Evolutionary conservation across 257 asterid genomes (phyloP), one percentile per base, ranked within the genome.

Genomic region (Agastache rugosa): DNA sequence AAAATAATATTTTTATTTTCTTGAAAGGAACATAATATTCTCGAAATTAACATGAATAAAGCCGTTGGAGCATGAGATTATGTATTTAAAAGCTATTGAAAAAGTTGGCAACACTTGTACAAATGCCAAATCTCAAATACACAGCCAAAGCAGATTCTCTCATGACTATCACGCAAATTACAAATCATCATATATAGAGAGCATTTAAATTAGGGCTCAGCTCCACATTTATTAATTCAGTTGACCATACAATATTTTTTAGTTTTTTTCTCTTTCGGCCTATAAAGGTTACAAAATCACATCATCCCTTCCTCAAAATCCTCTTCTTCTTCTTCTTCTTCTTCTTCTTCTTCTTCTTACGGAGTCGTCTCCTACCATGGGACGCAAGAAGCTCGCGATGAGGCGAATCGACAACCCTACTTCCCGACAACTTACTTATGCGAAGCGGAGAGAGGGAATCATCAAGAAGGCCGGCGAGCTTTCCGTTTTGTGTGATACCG

Each of bases 401-500:
- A 63, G 72, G 83, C 82, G 71, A 16, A 91, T 84, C 31, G 91
- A 87, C 35, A 86, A 85, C 65, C 64, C 89, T 1, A 53, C 84
- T 10, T 59, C 88, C 55, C 88, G 90, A 0, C 93, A 91, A 63
- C 78, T 65, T 0, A 82, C 86, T 0, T 89, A 70, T 69, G 60
- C 82, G 0, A 91, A 86, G 84, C 89, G 88, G 61, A 91, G 87
- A 74, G 97, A 91, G n/a, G 87, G 87, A 20, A 66, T 91, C 10
- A 34, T 91, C 35, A 91, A 89, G 79, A 91, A 91, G 81, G 90
- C 96, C 8, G 69, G 67, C 17, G 96, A 91, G 77, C 85, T 91
- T 8, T 68, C 97, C 0, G 76, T 91, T 29, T 58, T 91, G 16
- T 87, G 96, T 42, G 96, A 85, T 20, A 79, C 89, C 0, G 89